Evolutionary conservation across 495 filamentous ascomycete species (phyloP), one percentile per base, ranked within the genome.

Genomic region (Podospora didyma): DNA sequence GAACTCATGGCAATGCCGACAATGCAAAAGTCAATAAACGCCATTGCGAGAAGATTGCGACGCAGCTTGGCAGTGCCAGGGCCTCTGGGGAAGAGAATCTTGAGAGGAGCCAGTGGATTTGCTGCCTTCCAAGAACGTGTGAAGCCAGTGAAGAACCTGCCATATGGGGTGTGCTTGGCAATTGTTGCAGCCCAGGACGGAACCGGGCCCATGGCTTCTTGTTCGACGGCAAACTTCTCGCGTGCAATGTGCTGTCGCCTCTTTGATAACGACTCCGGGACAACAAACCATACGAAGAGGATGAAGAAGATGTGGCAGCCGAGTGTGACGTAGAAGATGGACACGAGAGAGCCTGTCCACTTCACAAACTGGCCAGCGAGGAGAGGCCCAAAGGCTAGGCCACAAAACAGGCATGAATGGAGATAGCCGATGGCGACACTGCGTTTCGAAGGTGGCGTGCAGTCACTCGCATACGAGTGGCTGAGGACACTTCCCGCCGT

Each of bases 391-490:
- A 88, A 57, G 4, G 94, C 92, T 46, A 97, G 84, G 23, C 94
- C 94, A 9, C 82, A 79, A 64, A 96, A 98, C 16, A 98, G 76
- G 62, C 85, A 86, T 14, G 89, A 91, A 62, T 97, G 90, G 57
- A 96, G 87, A 60, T 89, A 90, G 2, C 89, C 92, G 69, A 98
- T 96, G 21, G 85, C 83, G n/a, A 94, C 87, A 46, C 86, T 89
- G 19, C 94, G 83, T 57, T 82, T 81, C 24, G 85, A 84, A 0
- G 90, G 88, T 16, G 85, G 75, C 12, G 94, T 93, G 70, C 90
- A 96, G 66, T 98, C 94, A 41, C 89, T 82, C 6, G 86, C 87
- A 67, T 97, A 98, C 0, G 93, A 87, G 64, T 92, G 83, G 21
- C 82, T 83, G 39, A 97, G 64, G 10, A 94, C 89, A 76, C 90